Evolutionary conservation across 805 yeast species (phyloP).

Genomic region (Metschnikowia chrysomelidarum): DNA sequence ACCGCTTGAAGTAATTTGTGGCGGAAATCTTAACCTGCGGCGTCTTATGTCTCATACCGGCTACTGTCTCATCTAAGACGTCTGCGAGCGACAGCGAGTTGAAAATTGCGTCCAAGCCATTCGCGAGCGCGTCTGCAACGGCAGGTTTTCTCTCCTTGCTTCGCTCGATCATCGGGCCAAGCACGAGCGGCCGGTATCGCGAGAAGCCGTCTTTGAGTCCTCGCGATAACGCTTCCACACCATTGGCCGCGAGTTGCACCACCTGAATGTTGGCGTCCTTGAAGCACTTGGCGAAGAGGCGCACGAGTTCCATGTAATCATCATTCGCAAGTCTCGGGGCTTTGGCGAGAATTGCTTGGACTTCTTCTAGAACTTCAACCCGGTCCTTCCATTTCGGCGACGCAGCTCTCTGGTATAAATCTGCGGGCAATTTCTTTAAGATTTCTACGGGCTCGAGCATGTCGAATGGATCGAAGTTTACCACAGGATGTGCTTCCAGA

Average conservation of each 20-base stretch:
- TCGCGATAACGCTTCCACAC: conserved; percentile 56
- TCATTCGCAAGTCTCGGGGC: conserved; percentile 54
- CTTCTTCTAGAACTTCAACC: conserved; percentile 76
- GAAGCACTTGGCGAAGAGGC: conserved; percentile 64
- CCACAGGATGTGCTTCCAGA: conserved; percentile 6
- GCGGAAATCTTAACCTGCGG: conserved; percentile 79
- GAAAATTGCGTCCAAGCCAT: conserved; percentile 65
- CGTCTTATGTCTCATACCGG: conserved; percentile 68
- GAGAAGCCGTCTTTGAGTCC: conserved; percentile 62
- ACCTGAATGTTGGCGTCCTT: conserved; percentile 90
- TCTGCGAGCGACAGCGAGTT: conserved; percentile 48
- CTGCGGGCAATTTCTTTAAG: conserved; percentile 60
- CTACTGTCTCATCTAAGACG: conserved; percentile 57
- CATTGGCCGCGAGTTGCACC: conserved; percentile 73
- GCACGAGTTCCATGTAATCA: conserved; percentile 66
- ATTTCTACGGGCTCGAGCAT: conserved; percentile 69
- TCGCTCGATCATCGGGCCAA: conserved; percentile 70
- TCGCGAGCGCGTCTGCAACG: conserved; percentile 68
- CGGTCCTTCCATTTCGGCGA: conserved; percentile 90
- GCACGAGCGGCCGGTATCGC: conserved; percentile 50
- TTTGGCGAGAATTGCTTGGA: conserved; percentile 46
- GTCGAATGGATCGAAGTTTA: conserved; percentile 62
- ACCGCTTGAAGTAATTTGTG: conserved; percentile 60
- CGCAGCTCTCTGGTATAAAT: conserved; percentile 51
- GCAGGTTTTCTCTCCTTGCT: conserved; percentile 83